Conservation (phyloP, 202 grass and related monocot species). For the Panicum hallii region DNA sequence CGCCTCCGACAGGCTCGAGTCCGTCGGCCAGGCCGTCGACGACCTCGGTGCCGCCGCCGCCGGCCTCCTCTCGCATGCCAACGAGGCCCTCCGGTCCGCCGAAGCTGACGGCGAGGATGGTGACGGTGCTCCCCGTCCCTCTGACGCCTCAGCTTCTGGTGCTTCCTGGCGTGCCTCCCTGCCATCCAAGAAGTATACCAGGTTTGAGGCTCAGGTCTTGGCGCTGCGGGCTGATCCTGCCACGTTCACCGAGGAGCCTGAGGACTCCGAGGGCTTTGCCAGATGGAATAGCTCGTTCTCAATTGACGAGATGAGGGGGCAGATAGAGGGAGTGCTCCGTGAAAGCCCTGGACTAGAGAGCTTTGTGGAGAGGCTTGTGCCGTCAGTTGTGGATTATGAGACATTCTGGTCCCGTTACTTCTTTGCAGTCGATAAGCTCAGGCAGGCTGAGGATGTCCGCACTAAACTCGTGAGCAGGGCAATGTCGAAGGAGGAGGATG, state of each 20-base stretch:
- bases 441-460: conserved; percentile 82
- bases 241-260: conserved; percentile 73
- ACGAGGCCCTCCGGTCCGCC: conserved; percentile 63
- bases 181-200: conserved; percentile 69
- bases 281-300: conserved; percentile 69
- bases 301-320: conserved; percentile 54
- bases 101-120: conserved; percentile 49
- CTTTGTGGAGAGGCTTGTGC: conserved; percentile 93
- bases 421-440: conserved; percentile 81
- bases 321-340: conserved; percentile 68
- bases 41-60: conserved; percentile 60
- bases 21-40: conserved; percentile 78
- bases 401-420: conserved; percentile 89
- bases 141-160: conserved; percentile 40
- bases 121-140: conserved; percentile 34
- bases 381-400: conserved; percentile 70
- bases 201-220: conserved; percentile 84
- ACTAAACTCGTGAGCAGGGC: conserved; percentile 85
- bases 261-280: conserved; percentile 64
- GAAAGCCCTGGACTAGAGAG: conserved; percentile 84
- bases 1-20: conserved; percentile 76
- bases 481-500: conserved; percentile 74
- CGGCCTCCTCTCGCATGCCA: conserved; percentile 73
- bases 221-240: conserved; percentile 64
- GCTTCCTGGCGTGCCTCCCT: conserved; percentile 52